phyloP scores from a whole-genome alignment of 768 basidiomycete species.

The Boletus speciosus region DNA sequence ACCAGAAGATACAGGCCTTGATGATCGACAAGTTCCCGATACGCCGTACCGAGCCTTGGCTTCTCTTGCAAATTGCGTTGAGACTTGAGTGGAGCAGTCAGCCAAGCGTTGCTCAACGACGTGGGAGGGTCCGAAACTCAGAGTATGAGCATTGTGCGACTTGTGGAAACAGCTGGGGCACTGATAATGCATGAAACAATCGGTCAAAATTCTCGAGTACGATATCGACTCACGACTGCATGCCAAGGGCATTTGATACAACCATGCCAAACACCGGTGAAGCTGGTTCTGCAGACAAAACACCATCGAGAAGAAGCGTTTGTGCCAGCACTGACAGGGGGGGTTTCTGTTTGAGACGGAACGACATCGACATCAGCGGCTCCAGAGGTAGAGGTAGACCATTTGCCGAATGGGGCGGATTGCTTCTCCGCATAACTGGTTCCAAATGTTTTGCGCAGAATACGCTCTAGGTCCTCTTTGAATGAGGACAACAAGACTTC shows the following conservation, averaged over 20 bases:
- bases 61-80: neutral
- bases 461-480: slow-evolving; percentile 48
- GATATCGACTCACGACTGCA: slow-evolving; percentile 22
- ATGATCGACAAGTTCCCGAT: neutral
- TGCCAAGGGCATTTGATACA: slow-evolving; percentile 33
- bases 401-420: neutral
- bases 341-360: neutral
- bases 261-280: slow-evolving; percentile 28
- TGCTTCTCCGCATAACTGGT: slow-evolving; percentile 1
- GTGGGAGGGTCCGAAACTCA: slow-evolving; percentile 32
- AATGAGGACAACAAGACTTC: slow-evolving; percentile 47
- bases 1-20: neutral
- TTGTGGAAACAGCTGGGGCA: slow-evolving; percentile 29
- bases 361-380: neutral
- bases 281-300: slow-evolving; percentile 29
- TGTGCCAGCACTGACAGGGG: neutral
- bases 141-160: slow-evolving; percentile 25
- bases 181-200: slow-evolving; percentile 16
- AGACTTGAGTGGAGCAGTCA: neutral
- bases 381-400: neutral
- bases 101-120: slow-evolving; percentile 21
- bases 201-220: neutral
- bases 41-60: neutral
- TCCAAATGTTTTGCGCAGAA: slow-evolving; percentile 39
- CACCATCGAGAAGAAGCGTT: slow-evolving; percentile 20